A percentile compares a stretch with the other conserved stretches of the same genome.
phyloP scores from a whole-genome alignment of 208 protist genomes.

The Endotrypanum monterogeii region DNA sequence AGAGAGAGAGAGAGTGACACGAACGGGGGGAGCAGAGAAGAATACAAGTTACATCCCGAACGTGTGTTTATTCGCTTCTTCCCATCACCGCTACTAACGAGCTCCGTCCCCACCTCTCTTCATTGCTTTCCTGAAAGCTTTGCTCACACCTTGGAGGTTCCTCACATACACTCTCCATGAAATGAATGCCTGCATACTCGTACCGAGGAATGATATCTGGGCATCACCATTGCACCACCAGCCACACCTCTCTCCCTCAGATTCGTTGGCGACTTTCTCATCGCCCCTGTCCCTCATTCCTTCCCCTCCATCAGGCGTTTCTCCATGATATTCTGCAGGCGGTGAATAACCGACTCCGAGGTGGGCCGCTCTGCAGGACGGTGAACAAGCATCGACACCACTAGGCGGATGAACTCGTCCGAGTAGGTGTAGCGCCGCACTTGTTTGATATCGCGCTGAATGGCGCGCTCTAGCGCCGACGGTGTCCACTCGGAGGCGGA shows the following conservation, averaged over 20 bases:
- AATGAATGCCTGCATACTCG: background rate
- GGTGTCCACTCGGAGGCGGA: slow-evolving; percentile 59
- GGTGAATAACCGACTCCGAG: slow-evolving; percentile 41
- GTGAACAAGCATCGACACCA: slow-evolving; percentile 71
- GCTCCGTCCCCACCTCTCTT: background rate
- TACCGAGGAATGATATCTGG: background rate
- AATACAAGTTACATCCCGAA: too few relatives aligned
- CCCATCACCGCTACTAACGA: background rate
- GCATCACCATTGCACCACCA: background rate
- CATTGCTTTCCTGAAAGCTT: background rate
- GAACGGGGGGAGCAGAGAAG: too few relatives aligned
- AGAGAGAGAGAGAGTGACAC: background rate
- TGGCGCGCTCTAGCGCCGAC: slow-evolving; percentile 42
- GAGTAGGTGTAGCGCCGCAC: slow-evolving; percentile 54
- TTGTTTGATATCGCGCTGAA: slow-evolving; percentile 42
- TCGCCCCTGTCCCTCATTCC: slow-evolving; percentile 3
- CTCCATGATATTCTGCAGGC: slow-evolving; percentile 66
- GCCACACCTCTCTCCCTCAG: background rate
- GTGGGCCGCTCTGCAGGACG: slow-evolving; percentile 49
- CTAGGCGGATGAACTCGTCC: slow-evolving; percentile 53
- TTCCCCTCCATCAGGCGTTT: slow-evolving; percentile 33
- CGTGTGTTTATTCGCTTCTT: background rate
- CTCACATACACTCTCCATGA: slow-evolving; percentile 3
- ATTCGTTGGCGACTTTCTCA: background rate
- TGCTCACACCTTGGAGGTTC: background rate